Base-by-base conservation (phyloP, 2,329 filamentous ascomycete genomes). In the Bipolaris gigantea region DNA sequence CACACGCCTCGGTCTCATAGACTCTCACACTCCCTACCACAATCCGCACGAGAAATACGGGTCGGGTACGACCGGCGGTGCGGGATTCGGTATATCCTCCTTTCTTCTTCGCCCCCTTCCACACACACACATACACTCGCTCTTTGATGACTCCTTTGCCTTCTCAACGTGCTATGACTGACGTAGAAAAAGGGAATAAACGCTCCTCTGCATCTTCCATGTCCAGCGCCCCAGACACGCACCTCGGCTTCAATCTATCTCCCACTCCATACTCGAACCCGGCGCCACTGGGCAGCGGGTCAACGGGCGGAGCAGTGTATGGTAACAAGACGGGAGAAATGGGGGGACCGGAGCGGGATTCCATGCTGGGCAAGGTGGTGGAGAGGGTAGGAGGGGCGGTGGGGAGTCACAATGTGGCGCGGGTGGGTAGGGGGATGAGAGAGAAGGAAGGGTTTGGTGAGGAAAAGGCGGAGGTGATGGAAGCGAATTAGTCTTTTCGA, bases 381-480 rank as follows among this genome's bases (percentile, higher is more conserved):
- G 82, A 87, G 73, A 85, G 84, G 76, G 80, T 79, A 5, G 82
- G 83, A 8, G 69, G 72, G 11, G 62, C 81, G 45, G 61, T 86
- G 57, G 71, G 79, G 49, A 83, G 76, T 60, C 74, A 79, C 15
- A 74, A 71, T 39, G 52, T 85, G 11, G 75, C 74, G 50, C 70
- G 79, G 60, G 82, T 80, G 71, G 83, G 83, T 4, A 69, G 72
- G 7, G 74, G 72, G 63, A 84, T 81, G 79, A 77, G 83, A 47
- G 77, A 79, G 55, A 73, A 60, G 38, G 49, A 55, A 34, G 54
- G 55, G 13, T 45, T 46, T 39, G 49, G 43, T 6, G 39, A 19
- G 13, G 42, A 30, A 35, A 16, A 38, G 9, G 19, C 16, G 18
- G 18, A 34, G 3, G 16, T 27, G 13, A 16, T 16, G n/a, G 34